Conservation (phyloP, 495 filamentous ascomycete species). For the Penicillium taxi region DNA sequence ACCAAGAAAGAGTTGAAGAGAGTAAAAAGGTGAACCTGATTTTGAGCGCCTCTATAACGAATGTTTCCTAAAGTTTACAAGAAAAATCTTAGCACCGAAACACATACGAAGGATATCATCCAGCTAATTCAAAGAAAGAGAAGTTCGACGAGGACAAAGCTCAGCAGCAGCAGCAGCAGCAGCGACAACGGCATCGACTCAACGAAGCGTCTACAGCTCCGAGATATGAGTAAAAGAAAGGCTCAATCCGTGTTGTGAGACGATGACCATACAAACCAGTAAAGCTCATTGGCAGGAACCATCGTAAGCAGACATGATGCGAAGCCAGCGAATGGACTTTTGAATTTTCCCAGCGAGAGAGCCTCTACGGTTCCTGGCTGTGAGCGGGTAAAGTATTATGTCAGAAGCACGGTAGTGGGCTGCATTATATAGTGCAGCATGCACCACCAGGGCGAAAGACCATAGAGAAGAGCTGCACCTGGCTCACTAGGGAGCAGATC, state of each 20-base stretch:
- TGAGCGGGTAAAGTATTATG: conserved; percentile 43
- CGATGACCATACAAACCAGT: conserved; percentile 17
- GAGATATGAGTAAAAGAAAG: too few species aligned
- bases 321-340: conserved; percentile 43
- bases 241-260: conserved; percentile 12
- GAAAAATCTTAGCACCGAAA: too few species aligned
- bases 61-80: too few species aligned
- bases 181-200: too few species aligned
- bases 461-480: conserved; percentile 32
- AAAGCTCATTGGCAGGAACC: conserved; percentile 41
- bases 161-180: too few species aligned
- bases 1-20: too few species aligned
- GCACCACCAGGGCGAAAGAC: conserved; percentile 50
- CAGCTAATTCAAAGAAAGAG: too few species aligned
- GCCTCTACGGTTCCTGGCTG: conserved; percentile 26
- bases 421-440: conserved; percentile 55
- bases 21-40: too few species aligned
- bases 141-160: too few species aligned
- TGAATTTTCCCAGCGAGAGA: conserved; percentile 36
- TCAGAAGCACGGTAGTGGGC: conserved; percentile 46
- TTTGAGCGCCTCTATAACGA: too few species aligned
- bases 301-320: conserved; percentile 38
- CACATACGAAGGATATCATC: too few species aligned
- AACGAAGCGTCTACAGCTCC: too few species aligned
- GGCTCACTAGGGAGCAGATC: conserved; percentile 36